A percentile compares a stretch with the other conserved stretches of the same genome.
Conservation (phyloP, 805 yeast species). For the Yamadazyma paraphyllophila region DNA sequence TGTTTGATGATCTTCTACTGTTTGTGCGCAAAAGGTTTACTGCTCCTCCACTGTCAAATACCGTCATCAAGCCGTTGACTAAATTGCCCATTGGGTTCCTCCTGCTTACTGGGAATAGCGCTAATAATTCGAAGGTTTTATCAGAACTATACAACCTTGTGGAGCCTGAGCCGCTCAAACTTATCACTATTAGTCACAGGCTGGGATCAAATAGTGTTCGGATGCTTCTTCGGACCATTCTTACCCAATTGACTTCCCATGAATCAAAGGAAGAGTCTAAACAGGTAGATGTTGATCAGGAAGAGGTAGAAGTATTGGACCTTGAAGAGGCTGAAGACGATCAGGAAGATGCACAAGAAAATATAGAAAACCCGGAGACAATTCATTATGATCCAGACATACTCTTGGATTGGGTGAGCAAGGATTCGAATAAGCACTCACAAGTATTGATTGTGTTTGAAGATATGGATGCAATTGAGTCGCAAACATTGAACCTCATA, state of each 20-base stretch:
- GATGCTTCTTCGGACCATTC: slow-evolving; percentile 30
- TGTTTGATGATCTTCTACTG: slow-evolving; percentile 24
- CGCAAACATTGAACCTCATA: slow-evolving; percentile 35
- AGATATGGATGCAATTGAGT: slow-evolving; percentile 35
- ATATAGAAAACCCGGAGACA: too few species aligned
- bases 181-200: slow-evolving; percentile 30
- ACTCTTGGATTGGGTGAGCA: slow-evolving; percentile 5
- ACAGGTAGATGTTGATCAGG: too few species aligned
- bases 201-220: slow-evolving; percentile 30
- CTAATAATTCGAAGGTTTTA: slow-evolving; percentile 38
- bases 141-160: slow-evolving; percentile 27
- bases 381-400: slow-evolving; percentile 32
- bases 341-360: too few species aligned
- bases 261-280: too few species aligned
- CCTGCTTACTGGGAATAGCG: slow-evolving; percentile 38
- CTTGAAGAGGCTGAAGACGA: too few species aligned
- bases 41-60: background rate
- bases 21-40: background rate
- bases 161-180: slow-evolving; percentile 15
- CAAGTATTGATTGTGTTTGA: slow-evolving; percentile 27
- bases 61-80: slow-evolving; percentile 1
- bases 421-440: background rate
- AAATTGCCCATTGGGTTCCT: slow-evolving; percentile 34
- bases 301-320: too few species aligned
- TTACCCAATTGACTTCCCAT: slow-evolving; percentile 22